Conservation (phyloP, 2,329 filamentous ascomycete species). For the Cladophialophora bantiana region DNA sequence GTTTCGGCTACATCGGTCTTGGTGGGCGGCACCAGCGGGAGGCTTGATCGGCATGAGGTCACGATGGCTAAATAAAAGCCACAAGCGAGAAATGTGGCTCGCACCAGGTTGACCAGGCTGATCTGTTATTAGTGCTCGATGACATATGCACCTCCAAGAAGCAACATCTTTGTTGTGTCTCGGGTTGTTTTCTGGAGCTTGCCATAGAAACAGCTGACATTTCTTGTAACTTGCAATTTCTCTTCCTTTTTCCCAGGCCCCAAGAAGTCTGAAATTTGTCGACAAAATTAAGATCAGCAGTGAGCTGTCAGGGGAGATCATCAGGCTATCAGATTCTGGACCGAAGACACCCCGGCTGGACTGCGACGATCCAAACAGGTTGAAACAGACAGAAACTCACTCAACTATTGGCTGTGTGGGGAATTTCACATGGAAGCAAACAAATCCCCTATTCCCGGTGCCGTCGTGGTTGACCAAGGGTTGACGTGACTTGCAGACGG, state of each 20-base stretch:
- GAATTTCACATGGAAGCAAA: neutral
- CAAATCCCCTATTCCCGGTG: neutral
- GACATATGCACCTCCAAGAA: too few relatives aligned
- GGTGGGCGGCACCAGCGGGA: neutral
- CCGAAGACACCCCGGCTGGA: conserved; percentile 18
- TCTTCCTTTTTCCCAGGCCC: neutral
- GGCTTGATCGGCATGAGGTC: conserved; percentile 13
- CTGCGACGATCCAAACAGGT: conserved; percentile 11
- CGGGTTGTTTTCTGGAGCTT: neutral
- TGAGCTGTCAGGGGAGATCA: conserved; percentile 6
- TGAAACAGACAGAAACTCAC: conserved; percentile 12
- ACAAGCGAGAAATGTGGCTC: neutral
- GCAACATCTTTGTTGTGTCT: neutral
- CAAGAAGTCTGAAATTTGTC: neutral
- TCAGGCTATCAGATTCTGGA: conserved; percentile 22
- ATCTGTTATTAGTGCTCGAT: too few relatives aligned
- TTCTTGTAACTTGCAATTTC: conserved; percentile 1
- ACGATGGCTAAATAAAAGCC: conserved; percentile 2
- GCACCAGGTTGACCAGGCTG: neutral
- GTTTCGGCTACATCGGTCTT: conserved; percentile 2
- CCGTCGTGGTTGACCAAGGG: neutral
- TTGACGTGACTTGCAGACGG: neutral
- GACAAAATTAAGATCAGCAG: conserved; percentile 15
- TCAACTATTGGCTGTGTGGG: neutral
- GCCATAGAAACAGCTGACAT: neutral